These are phyloP conservation scores for Vicia faba DNA, from an alignment of 306 rosid genomes.

Conservation along the genomic window DNA sequence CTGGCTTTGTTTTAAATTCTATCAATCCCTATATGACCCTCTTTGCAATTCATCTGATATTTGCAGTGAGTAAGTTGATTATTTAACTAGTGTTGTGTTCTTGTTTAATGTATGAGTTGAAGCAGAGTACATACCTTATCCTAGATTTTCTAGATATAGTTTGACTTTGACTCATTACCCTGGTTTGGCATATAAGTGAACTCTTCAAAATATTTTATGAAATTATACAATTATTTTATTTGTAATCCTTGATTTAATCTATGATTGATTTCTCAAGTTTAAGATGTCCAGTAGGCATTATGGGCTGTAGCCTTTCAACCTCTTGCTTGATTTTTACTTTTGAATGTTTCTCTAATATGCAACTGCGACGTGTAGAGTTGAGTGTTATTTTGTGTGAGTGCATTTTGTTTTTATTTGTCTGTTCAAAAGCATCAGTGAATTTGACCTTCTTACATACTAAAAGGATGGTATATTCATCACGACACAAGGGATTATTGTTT, in stretches of 20 bases:
- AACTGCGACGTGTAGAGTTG: slow-evolving; percentile 14
- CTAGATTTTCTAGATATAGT: slow-evolving; percentile 1
- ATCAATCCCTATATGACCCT: not conserved
- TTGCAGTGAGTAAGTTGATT: slow-evolving; percentile 4
- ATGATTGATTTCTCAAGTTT: slow-evolving; percentile 19
- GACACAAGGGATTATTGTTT: slow-evolving; percentile 8
- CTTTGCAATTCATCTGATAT: slow-evolving; percentile 5
- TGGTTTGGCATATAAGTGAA: slow-evolving; percentile 12
- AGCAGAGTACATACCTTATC: slow-evolving; percentile 12
- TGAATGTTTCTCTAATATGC: slow-evolving; percentile 29
- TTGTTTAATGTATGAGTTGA: slow-evolving; percentile 15
- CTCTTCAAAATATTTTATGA: slow-evolving; percentile 9
- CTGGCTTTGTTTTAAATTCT: too few species aligned
- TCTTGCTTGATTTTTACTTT: slow-evolving; percentile 27
- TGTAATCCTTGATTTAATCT: slow-evolving; percentile 3
- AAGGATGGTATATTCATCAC: slow-evolving; percentile 16
- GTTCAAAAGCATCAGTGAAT: not conserved
- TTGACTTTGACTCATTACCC: slow-evolving; percentile 2
- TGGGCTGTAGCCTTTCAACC: slow-evolving; percentile 11
- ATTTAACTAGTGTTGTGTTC: slow-evolving; percentile 33
- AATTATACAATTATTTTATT: slow-evolving; percentile 6
- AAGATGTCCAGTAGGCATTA: slow-evolving; percentile 16
- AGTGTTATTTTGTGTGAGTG: slow-evolving; percentile 14
- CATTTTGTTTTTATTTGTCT: not conserved
- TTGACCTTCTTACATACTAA: slow-evolving; percentile 1